Percentiles rank a stretch among this genome's conserved stretches.
phyloP scores from a whole-genome alignment of 2,329 filamentous ascomycete species.

The Ophiostoma quercus region DNA sequence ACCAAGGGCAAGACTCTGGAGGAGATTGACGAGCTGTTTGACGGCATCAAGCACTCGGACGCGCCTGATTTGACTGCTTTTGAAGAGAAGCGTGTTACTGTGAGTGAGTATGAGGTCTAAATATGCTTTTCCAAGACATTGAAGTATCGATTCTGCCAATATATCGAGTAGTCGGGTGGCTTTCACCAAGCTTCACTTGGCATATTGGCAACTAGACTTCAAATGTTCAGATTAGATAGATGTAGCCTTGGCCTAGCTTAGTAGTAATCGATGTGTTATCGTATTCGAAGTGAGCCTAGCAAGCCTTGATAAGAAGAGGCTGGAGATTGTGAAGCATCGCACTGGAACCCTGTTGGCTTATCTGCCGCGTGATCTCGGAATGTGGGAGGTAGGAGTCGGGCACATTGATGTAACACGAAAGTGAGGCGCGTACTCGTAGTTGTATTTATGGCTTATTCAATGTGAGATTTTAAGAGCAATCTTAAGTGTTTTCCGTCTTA shows the following conservation, averaged over 20 bases:
- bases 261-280: not conserved
- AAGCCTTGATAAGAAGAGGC: not conserved
- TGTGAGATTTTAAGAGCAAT: not conserved
- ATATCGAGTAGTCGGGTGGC: not conserved
- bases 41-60: conserved; percentile 31
- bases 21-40: conserved; percentile 21
- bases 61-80: conserved; percentile 26
- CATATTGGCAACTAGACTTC: not conserved
- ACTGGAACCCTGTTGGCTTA: not conserved
- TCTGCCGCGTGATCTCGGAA: not conserved
- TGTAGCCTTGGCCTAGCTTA: not conserved
- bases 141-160: not conserved
- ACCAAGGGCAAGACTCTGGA: conserved; percentile 38
- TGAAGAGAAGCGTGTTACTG: conserved; percentile 10
- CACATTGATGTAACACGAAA: not conserved
- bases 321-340: not conserved
- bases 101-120: conserved; percentile 17
- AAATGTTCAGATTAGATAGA: not conserved
- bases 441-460: not conserved
- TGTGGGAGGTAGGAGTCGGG: not conserved
- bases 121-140: not conserved
- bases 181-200: not conserved
- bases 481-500: not conserved
- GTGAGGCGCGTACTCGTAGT: not conserved
- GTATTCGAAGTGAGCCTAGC: not conserved